Evolutionary conservation across 306 rosid genomes (phyloP), one percentile per base, ranked within the genome.

Genomic region (Parietaria judaica): DNA sequence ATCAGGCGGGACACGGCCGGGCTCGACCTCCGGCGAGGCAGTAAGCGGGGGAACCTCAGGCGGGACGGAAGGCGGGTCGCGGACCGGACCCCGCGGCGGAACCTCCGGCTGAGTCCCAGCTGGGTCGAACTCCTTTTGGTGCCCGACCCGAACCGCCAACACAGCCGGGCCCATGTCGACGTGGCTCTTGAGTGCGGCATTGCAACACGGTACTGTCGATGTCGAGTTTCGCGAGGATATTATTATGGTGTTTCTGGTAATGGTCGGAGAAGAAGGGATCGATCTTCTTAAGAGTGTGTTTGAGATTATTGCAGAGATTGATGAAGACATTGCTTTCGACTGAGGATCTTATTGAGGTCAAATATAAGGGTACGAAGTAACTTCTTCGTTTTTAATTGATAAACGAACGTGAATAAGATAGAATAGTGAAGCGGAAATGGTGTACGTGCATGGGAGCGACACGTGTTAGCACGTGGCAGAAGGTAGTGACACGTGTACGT

Each of bases 241-340:
- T 5, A 41, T 41, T 5, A 41, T 41, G 5, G 4, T 49, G 53
- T 49, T 49, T 12, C 3, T 55, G 5, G 54, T 58, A 44, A 50
- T 48, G 5, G 10, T 57, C 15, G 72, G 56, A 60, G 36, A 11
- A 35, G 78, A 41, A 37, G 79, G 81, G 35, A 67, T 35, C 41
- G 68, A 68, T 68, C 70, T 77, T 45, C 70, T 86, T 3, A 86
- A 1, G 46, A 76, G 49, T 35, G 76, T n/a, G 46, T 67, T 74
- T 16, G 85, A 74, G 67, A 80, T 49, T 23, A 23, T 23, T 23
- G 73, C 59, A 34, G 81, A 49, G 45, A 78, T 39, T 17, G 85
- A 44, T 14, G 84, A 50, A n/a, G 78, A 62, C 77, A 56, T 60
- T 47, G 8, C 7, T 6, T 0, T 8, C 37, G 9, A 41, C 9